Percentiles rank a stretch among this genome's conserved stretches.
These are phyloP conservation scores for Herpetospermum pedunculosum DNA, from an alignment of 306 rosid genomes.

Conservation along the genomic window DNA sequence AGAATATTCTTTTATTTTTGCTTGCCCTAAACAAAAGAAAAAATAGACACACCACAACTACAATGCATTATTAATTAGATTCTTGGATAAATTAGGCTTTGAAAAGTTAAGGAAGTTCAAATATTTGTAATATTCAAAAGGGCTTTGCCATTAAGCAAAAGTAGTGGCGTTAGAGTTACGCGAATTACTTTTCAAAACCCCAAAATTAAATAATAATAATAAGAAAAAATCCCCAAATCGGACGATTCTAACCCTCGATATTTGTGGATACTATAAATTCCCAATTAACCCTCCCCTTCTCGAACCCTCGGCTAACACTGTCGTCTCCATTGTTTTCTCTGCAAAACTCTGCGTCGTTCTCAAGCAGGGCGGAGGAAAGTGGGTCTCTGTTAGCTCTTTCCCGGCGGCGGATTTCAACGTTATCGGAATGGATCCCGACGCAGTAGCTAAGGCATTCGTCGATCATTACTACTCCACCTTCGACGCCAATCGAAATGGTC, in stretches of 20 bases:
- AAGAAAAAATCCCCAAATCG: not conserved
- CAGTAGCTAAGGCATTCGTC: conserved; percentile 72
- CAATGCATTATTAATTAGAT: not conserved
- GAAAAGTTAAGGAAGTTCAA: not conserved
- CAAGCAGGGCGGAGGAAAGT: not conserved
- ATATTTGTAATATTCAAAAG: not conserved
- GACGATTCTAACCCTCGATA: not conserved
- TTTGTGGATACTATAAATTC: not conserved
- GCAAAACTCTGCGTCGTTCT: not conserved
- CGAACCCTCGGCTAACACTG: conserved; percentile 2
- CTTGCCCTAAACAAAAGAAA: not conserved
- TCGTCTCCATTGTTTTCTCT: not conserved
- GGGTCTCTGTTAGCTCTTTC: not conserved
- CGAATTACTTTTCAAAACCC: not conserved
- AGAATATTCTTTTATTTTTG: not conserved
- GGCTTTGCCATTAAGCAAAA: not conserved
- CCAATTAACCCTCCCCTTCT: not conserved
- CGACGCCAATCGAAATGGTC: conserved; percentile 43
- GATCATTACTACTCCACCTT: conserved; percentile 76
- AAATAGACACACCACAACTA: not conserved
- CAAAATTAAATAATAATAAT: not conserved
- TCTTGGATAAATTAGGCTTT: not conserved
- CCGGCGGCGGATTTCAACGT: conserved; percentile 6
- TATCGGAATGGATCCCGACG: conserved; percentile 67
- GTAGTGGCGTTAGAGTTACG: conserved; percentile 1